These are phyloP conservation scores for Neurospora cerealis DNA, from an alignment of 495 filamentous ascomycete species.

Conservation along the genomic window DNA sequence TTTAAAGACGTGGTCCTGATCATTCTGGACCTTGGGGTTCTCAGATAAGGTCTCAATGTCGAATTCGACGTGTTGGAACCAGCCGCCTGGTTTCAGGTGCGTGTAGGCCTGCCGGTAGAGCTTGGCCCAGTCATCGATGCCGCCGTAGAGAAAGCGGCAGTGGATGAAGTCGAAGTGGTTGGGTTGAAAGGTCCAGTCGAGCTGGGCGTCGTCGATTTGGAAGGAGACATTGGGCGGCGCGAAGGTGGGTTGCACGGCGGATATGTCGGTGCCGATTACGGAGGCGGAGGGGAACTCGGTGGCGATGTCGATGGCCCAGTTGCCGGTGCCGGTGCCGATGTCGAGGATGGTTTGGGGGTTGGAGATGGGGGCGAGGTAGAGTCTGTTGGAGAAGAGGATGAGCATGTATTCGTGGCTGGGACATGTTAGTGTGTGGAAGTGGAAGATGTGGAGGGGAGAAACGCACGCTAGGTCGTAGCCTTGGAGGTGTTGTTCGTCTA, in stretches of 20 bases:
- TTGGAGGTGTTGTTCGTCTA: neutral
- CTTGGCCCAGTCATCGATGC: neutral
- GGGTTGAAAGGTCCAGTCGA: neutral
- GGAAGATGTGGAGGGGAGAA: no score
- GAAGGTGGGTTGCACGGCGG: neutral
- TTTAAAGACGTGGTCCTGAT: slow-evolving; percentile 3
- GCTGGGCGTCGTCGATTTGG: neutral
- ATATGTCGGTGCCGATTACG: neutral
- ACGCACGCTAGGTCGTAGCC: neutral
- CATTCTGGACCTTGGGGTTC: neutral
- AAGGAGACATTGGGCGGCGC: neutral
- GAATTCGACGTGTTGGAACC: slow-evolving; percentile 5
- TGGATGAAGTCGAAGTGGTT: neutral
- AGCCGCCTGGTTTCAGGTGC: neutral
- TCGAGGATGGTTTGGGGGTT: neutral
- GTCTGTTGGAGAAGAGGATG: neutral
- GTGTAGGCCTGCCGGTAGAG: neutral
- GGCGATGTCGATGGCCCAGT: neutral
- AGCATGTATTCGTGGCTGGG: neutral
- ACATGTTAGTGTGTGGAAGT: neutral
- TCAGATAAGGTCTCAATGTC: slow-evolving; percentile 2
- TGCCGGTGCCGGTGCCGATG: neutral
- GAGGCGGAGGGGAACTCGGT: neutral
- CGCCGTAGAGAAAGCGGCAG: neutral
- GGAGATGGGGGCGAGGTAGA: neutral